Evolutionary conservation across 164 flowering plant species (phyloP), one percentile per base, ranked within the genome.

Genomic region (Paratinospora sagittata): DNA sequence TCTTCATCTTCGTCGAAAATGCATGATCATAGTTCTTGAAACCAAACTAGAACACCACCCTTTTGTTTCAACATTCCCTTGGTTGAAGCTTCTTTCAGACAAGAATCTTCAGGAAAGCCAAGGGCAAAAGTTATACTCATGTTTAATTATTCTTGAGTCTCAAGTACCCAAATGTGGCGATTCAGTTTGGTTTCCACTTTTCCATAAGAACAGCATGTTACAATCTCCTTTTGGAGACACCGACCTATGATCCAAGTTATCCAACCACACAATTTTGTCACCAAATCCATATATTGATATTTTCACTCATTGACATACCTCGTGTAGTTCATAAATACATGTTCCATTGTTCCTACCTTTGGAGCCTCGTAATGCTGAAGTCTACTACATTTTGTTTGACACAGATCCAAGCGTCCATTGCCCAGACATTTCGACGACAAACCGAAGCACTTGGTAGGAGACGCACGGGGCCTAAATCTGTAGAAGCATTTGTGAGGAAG

Each of bases 351-450:
- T 11, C 41, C 3, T 33, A 17, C 68, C 67, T 74, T 45, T 60
- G 39, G 23, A 34, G n/a, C 49, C 24, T 27, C n/a, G 65, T 26
- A 12, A 26, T n/a, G 17, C 43, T 23, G 17, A 49, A 34, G 36
- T n/a, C n/a, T 62, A 30, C 21, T 34, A 27, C 57, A 16, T 45
- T 33, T 68, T 65, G 55, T 68, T 75, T 68, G 66, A 74, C n/a
- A n/a, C 83, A 92, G 98, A 90, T 95, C 75, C 98, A 95, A 87
- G 96, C 82, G 66, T 85, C 90, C 58, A 92, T 95, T 79, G 96
- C 98, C 21, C 88, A 90, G 78, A 86, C 90, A 52, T 66, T 84
- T 67, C 84, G 74, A 58, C 78, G 96, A 39, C 98, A 95, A 80
- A 74, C 90, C 24, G 96, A 91, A 82, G 98, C 94, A 66, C 83